A percentile compares a stretch with the other conserved stretches of the same genome.
phyloP scores from a whole-genome alignment of 1,284 basidiomycete species.

The Rhodotorula sp. region DNA sequence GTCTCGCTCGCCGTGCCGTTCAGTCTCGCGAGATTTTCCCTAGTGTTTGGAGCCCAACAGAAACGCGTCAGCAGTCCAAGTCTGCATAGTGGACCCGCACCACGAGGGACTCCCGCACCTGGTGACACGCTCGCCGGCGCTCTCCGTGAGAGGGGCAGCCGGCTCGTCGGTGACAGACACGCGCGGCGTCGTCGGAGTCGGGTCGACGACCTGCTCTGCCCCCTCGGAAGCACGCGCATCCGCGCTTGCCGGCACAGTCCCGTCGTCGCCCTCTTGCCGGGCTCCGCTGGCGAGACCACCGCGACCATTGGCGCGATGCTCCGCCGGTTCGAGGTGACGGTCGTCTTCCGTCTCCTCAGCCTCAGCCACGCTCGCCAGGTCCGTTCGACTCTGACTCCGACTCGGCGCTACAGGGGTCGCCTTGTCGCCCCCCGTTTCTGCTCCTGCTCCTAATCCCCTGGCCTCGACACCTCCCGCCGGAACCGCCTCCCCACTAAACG shows the following conservation, averaged over 20 bases:
- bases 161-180: constrained; percentile 15
- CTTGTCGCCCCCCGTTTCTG: too few relatives aligned
- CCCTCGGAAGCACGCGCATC: not conserved
- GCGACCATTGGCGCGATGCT: not conserved
- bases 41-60: not conserved
- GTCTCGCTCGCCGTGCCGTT: constrained; percentile 12
- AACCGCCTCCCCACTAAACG: constrained; percentile 9
- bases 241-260: not conserved
- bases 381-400: constrained; percentile 26
- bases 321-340: too few relatives aligned
- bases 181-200: constrained; percentile 6
- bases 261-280: constrained; percentile 1
- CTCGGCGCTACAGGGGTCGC: constrained; percentile 2
- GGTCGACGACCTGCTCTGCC: not conserved
- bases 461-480: too few relatives aligned
- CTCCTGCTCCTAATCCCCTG: too few relatives aligned
- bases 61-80: too few relatives aligned
- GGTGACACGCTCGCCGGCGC: constrained; percentile 25
- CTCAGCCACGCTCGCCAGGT: constrained; percentile 34
- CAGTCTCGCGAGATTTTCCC: constrained; percentile 29
- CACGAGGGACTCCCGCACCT: constrained; percentile 9
- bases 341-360: constrained; percentile 9
- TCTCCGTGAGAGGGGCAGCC: not conserved
- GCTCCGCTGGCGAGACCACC: not conserved
- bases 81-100: too few relatives aligned